Evolutionary conservation across 352 stramenopile species (phyloP).

Genomic region (Pythium aristosporum): DNA sequence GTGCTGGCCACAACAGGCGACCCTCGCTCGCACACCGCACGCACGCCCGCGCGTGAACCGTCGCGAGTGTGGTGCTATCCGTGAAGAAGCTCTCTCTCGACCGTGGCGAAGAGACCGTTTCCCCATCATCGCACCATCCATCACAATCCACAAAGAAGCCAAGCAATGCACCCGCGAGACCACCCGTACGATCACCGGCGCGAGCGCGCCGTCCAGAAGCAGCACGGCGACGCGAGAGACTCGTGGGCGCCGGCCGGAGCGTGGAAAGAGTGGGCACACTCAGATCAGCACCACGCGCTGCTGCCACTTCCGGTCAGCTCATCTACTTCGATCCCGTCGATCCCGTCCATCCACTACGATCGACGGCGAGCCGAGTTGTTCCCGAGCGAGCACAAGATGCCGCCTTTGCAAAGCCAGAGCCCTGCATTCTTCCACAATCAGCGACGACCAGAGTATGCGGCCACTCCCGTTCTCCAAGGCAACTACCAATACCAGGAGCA

Average conservation of each 20-base stretch:
- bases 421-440: background rate
- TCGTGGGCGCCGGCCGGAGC: background rate
- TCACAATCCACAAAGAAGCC: background rate
- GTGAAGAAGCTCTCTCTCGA: background rate
- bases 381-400: slow-evolving; percentile 7
- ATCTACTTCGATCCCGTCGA: background rate
- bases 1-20: slow-evolving; percentile 18
- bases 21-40: background rate
- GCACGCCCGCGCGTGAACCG: slow-evolving; percentile 1
- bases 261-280: slow-evolving; percentile 14
- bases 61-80: background rate
- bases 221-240: slow-evolving; percentile 3
- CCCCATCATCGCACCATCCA: background rate
- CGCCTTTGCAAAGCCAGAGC: background rate
- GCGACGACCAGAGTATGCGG: slow-evolving; percentile 8
- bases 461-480: slow-evolving; percentile 8
- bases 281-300: slow-evolving; percentile 1
- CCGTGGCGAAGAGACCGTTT: background rate
- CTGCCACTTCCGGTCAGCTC: slow-evolving; percentile 4
- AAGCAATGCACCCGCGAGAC: slow-evolving; percentile 18
- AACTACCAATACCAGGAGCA: slow-evolving; percentile 7
- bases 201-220: background rate
- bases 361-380: slow-evolving; percentile 11
- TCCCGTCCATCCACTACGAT: slow-evolving; percentile 11
- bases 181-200: slow-evolving; percentile 7